Conservation (phyloP, 129 eudicot species). For the Calendula officinalis region DNA sequence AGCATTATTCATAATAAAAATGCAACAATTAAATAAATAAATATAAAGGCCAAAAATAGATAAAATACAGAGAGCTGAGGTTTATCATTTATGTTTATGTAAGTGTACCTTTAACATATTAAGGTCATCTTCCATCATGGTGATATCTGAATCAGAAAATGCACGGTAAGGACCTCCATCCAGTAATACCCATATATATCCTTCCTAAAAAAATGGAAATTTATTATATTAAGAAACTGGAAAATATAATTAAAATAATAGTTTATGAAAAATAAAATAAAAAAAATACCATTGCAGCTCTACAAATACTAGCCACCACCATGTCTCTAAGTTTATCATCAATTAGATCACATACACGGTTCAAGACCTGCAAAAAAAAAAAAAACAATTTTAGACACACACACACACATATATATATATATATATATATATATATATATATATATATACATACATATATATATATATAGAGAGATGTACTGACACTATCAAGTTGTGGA, state of each 20-base stretch:
- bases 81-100: background rate
- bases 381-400: background rate
- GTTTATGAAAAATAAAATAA: background rate
- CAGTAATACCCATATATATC: slow-evolving; percentile 80
- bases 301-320: slow-evolving; percentile 82
- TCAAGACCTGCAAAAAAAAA: slow-evolving; percentile 55
- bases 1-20: slow-evolving; percentile 9
- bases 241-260: background rate
- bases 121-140: slow-evolving; percentile 79
- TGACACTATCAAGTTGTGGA: slow-evolving; percentile 77
- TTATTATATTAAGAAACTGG: slow-evolving; percentile 18
- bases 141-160: slow-evolving; percentile 73
- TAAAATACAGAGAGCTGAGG: background rate
- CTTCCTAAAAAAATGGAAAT: slow-evolving; percentile 54
- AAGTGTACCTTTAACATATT: slow-evolving; percentile 62
- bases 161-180: slow-evolving; percentile 99
- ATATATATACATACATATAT: background rate
- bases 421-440: background rate
- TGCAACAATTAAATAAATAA: background rate
- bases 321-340: slow-evolving; percentile 74
- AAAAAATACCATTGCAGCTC: slow-evolving; percentile 67
- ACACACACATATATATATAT: slow-evolving; percentile 11
- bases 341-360: slow-evolving; percentile 59
- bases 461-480: background rate
- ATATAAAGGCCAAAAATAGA: background rate